Evolutionary conservation across 768 basidiomycete genomes (phyloP), one percentile per base, ranked within the genome.

Genomic region (Panellus pusillus): DNA sequence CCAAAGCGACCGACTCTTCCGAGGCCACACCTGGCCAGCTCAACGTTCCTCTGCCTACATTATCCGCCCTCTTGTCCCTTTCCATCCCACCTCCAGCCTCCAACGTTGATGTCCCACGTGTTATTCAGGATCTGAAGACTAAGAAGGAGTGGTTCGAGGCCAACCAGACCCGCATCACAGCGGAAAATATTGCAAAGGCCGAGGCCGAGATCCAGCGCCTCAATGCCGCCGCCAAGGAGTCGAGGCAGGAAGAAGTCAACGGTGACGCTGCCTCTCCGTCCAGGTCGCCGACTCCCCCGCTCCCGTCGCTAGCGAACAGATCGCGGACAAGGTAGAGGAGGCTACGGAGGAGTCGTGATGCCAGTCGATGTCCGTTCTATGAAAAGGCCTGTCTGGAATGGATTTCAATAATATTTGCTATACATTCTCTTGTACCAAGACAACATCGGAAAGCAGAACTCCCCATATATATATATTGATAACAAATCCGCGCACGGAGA

Each of bases 101-200:
- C 11, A 69, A 79, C 38, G 74, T 78, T 6, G 95, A 99, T 59
- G 79, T 94, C 31, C 80, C 86, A 49, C 89, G 92, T 48, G 83
- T 93, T 43, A 77, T 98, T 52, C 89, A 91, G 65, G 91, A 97
- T 68, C 79, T 99, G 53, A 89, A 89, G 70, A 91, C 83, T 46
- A 99, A 98, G 80, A 94, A 94, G 75, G 79, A 86, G 19, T 98
- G 94, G 93, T 97, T 84, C 65, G 85, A 89, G 68, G 95, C 91
- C 29, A 98, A 98, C 73, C 93, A 95, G 70, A 82, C 80, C 24
- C 83, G 83, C 19, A 82, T 80, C 58, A 93, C 91, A 2, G 79
- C 82, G 5, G 89, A 91, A 65, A 90, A 91, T 61, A 74, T 93
- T 46, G 82, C 84, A 36, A 89, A 89, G 71, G 92, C 87, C 12